Conservation (phyloP, 2,329 filamentous ascomycete genomes). For the Colletotrichum tropicicola region DNA sequence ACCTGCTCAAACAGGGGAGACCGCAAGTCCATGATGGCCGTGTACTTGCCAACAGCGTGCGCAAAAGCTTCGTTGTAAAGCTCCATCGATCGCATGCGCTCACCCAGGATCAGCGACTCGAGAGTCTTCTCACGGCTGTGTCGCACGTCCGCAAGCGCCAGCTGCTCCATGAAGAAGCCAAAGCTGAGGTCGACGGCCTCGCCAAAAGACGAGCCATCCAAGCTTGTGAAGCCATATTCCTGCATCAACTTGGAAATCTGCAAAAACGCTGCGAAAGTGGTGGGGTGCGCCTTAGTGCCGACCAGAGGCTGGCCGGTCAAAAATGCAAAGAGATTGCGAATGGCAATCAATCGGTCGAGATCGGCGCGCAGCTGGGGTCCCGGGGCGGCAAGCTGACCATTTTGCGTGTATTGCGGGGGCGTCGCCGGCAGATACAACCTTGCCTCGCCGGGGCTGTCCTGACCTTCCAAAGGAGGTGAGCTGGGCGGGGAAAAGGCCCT, state of each 20-base stretch:
- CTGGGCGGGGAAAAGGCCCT: constrained; percentile 44
- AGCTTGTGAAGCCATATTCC: constrained; percentile 65
- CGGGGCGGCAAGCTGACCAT: constrained; percentile 43
- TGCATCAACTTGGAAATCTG: constrained; percentile 62
- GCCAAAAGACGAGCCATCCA: constrained; percentile 67
- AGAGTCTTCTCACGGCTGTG: constrained; percentile 87
- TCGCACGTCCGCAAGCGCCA: constrained; percentile 81
- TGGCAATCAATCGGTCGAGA: constrained; percentile 64
- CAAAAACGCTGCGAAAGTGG: constrained; percentile 62
- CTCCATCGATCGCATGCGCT: constrained; percentile 82
- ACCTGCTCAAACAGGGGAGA: constrained; percentile 77
- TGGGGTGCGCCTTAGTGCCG: constrained; percentile 61
- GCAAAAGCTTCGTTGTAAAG: constrained; percentile 93
- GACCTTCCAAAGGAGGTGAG: constrained; percentile 43
- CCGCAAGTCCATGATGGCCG: constrained; percentile 73
- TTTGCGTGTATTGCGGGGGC: constrained; percentile 39
- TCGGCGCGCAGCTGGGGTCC: constrained; percentile 47
- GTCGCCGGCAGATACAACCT: constrained; percentile 63
- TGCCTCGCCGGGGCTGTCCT: constrained; percentile 50
- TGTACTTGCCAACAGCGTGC: constrained; percentile 88
- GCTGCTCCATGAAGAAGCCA: constrained; percentile 79
- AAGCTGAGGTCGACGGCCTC: constrained; percentile 72
- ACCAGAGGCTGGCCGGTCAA: constrained; percentile 71
- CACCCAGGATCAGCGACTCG: constrained; percentile 88
- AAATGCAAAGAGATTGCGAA: constrained; percentile 74